These are phyloP conservation scores for Eucalyptus sp. DNA, from an alignment of 345 rosid genomes.

Conservation along the genomic window DNA sequence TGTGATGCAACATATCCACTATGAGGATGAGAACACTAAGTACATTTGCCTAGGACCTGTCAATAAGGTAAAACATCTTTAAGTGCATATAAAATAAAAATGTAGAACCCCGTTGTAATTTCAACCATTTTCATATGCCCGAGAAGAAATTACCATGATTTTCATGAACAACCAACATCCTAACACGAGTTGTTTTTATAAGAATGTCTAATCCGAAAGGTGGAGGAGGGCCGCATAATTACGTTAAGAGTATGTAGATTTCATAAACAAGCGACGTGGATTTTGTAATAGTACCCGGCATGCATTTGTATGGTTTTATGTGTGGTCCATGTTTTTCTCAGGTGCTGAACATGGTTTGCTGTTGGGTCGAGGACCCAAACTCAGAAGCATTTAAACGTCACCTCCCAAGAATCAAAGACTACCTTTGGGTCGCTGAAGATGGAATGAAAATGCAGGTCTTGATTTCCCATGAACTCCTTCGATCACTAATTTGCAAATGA, in stretches of 20 bases:
- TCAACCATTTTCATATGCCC: neutral
- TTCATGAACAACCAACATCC: neutral
- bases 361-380: constrained; percentile 48
- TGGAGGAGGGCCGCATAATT: neutral
- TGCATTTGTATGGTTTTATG: neutral
- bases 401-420: constrained; percentile 44
- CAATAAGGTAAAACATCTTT: constrained; percentile 30
- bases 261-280: neutral
- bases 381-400: constrained; percentile 40
- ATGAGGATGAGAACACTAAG: constrained; percentile 42
- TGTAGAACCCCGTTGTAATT: neutral
- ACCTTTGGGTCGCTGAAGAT: constrained; percentile 57
- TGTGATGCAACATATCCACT: constrained; percentile 47
- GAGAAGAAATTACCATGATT: neutral
- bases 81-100: neutral
- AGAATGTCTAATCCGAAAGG: neutral
- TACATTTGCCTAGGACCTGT: constrained; percentile 44
- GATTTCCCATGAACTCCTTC: neutral
- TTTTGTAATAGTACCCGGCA: neutral
- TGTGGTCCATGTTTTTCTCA: neutral
- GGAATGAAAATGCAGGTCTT: constrained; percentile 63
- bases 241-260: too few species aligned
- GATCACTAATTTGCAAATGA: neutral
- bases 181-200: neutral
- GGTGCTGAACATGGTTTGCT: constrained; percentile 49